phyloP scores from a whole-genome alignment of 2,329 filamentous ascomycete species.

The Simplicillium sp. region DNA sequence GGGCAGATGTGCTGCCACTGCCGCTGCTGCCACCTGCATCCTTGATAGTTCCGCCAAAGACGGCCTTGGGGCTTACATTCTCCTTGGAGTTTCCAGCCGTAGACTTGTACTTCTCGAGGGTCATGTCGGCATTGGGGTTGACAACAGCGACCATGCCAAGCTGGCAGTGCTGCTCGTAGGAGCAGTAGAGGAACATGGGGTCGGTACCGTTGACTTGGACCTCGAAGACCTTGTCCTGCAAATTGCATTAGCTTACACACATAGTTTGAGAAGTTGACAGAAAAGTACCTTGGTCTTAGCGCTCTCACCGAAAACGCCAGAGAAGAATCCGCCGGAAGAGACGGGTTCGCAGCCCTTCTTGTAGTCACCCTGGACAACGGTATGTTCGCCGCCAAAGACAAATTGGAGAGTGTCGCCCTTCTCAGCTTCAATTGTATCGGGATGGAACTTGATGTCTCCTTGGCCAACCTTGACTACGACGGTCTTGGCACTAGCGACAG shows the following conservation, averaged over 20 bases:
- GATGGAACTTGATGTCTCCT: conserved; percentile 31
- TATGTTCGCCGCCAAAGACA: conserved; percentile 41
- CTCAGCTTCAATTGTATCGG: conserved; percentile 30
- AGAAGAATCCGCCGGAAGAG: conserved; percentile 1
- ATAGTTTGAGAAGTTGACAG: not conserved
- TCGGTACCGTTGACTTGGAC: conserved; percentile 18
- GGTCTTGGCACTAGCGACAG: conserved; percentile 15
- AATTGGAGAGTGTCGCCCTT: conserved; percentile 42
- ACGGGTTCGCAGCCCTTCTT: conserved; percentile 35
- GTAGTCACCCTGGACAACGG: conserved; percentile 38
- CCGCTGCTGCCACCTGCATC: not conserved
- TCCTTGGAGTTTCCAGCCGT: conserved; percentile 4
- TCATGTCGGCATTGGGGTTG: conserved; percentile 14
- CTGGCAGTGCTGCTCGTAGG: conserved; percentile 16
- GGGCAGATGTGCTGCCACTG: not conserved
- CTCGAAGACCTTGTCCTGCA: conserved; percentile 9
- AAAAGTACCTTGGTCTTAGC: conserved; percentile 1
- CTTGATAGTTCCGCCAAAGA: conserved; percentile 8
- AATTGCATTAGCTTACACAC: not conserved
- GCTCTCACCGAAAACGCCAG: not conserved
- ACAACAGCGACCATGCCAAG: conserved; percentile 20
- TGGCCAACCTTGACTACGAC: conserved; percentile 32
- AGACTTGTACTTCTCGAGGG: conserved; percentile 10
- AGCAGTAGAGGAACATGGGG: conserved; percentile 21
- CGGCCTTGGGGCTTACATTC: conserved; percentile 5